Evolutionary conservation across 108 stramenopile species (phyloP).

Genomic region (Epithemia pelagica): DNA sequence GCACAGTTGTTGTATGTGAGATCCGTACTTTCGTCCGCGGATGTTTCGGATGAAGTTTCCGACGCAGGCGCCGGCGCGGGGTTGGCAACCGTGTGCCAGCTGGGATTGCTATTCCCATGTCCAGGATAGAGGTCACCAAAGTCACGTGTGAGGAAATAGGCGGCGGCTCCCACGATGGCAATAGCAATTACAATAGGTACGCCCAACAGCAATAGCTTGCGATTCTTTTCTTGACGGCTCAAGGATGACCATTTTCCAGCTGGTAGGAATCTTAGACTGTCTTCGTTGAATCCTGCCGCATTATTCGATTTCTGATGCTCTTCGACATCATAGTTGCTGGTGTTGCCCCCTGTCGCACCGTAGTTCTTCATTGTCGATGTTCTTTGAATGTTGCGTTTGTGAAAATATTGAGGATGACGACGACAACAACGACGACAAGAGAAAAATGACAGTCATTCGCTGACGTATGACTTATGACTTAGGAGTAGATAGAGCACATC

Average conservation of each 20-base stretch:
- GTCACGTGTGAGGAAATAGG: not conserved
- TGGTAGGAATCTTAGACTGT: not conserved
- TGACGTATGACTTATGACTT: too few relatives aligned
- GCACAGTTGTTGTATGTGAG: not conserved
- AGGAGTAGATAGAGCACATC: too few relatives aligned
- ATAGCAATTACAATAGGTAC: not conserved
- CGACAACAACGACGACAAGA: too few relatives aligned
- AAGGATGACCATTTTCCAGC: not conserved
- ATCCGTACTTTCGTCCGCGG: not conserved
- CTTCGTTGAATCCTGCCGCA: too few relatives aligned
- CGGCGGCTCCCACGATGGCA: not conserved
- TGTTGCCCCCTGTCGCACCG: too few relatives aligned
- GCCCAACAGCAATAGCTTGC: not conserved
- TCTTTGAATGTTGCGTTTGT: too few relatives aligned
- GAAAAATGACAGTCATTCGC: too few relatives aligned
- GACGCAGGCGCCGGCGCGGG: not conserved
- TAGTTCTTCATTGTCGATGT: too few relatives aligned
- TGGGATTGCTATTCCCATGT: not conserved
- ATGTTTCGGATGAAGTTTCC: too few relatives aligned
- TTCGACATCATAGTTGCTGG: too few relatives aligned
- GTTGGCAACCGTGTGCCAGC: not conserved
- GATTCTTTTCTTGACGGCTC: not conserved
- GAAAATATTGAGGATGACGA: too few relatives aligned
- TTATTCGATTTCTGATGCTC: too few relatives aligned
- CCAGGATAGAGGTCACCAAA: not conserved